phyloP scores from a whole-genome alignment of 495 filamentous ascomycete genomes.

The Aspergillus egyptiacus region DNA sequence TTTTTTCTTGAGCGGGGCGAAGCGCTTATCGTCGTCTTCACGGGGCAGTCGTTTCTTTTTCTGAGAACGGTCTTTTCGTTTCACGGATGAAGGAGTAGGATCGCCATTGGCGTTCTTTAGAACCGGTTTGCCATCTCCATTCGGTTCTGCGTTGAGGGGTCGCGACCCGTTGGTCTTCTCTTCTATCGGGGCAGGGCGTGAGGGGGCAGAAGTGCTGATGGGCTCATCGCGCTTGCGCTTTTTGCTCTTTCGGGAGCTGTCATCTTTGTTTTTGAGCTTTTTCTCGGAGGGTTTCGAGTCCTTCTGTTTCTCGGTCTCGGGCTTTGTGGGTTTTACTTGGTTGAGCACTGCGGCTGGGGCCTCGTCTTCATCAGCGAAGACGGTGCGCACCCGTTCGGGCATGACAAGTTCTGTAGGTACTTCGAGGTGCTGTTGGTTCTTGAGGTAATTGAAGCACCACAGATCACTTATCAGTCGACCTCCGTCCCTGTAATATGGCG shows the following conservation, averaged over 20 bases:
- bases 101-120: neutral
- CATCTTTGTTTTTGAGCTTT: conserved; percentile 20
- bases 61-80: neutral
- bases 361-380: conserved; percentile 31
- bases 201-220: conserved; percentile 8
- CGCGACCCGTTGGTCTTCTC: neutral
- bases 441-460: no score
- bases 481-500: no score
- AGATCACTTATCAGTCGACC: no score
- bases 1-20: conserved; percentile 36
- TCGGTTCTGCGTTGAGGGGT: conserved; percentile 1
- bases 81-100: neutral
- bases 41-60: conserved; percentile 9
- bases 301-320: conserved; percentile 8
- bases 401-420: conserved; percentile 31
- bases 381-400: conserved; percentile 45
- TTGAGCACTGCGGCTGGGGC: conserved; percentile 7
- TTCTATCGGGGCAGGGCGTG: neutral
- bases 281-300: conserved; percentile 6
- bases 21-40: conserved; percentile 18
- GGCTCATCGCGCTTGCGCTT: conserved; percentile 42
- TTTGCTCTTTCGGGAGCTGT: conserved; percentile 30
- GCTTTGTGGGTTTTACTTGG: neutral
- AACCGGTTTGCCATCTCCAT: neutral
- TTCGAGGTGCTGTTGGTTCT: neutral